Base-by-base conservation (phyloP, 768 basidiomycete species). In the Calocera cornea region DNA sequence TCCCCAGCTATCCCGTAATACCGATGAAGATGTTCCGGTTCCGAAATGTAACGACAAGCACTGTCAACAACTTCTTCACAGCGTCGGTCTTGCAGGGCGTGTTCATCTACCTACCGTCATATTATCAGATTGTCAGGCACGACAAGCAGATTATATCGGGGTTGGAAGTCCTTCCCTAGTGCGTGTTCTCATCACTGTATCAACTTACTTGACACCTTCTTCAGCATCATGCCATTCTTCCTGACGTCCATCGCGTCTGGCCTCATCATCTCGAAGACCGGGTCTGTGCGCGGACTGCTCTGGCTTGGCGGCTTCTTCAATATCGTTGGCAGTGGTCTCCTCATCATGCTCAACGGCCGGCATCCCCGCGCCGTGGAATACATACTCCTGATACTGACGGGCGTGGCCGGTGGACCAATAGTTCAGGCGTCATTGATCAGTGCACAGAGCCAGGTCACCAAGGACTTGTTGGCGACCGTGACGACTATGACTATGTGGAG, bases 401-500 rank as follows among this genome's bases (percentile, higher is more conserved):
- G 54, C 8, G 7, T 60, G 22, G 54, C 14, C 3, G 5, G 2
- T 2, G 54, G 54, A 2, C 31, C 31, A 5, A 2, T 60, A 10
- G 2, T 60, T 27, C 54, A 60, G 10, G 27, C 31, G 22, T 16
- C 22, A 60, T 19, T 22, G 7, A n/a, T 60, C 14, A 60, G 54
- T 22, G 54, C 54, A 16, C 54, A 60, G 31, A 60, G 54, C 54
- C 31, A 27, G 19, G 54, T 60, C 5, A 2, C 27, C 5, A 2
- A 19, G 14, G 54, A 60, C 16, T 10, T 60, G 24, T 5, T 60
- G 8, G 54, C 54, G 31, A 60, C 27, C 10, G 54, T 60, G 2
- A 60, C 54, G 7, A 60, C 54, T 31, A 60, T 60, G 54, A 29
- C 54, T 10, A 29, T 60, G 54, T 60, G 54, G 54, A 60, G 54